Conservation (phyloP, 257 asterid species). For the Lantana camara region DNA sequence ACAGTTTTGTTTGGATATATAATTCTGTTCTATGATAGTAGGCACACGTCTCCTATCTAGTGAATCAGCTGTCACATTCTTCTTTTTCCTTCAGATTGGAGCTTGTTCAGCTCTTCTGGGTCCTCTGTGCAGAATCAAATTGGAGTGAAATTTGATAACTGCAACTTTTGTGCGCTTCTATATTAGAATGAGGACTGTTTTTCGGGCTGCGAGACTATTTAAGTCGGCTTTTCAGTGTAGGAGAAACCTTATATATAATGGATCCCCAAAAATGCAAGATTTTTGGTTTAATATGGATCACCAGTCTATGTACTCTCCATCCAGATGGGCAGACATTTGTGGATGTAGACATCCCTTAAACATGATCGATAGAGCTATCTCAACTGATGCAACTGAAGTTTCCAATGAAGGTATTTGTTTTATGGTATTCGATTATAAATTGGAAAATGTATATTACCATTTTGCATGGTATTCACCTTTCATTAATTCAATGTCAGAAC, state of each 20-base stretch:
- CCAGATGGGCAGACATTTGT: conserved; percentile 40
- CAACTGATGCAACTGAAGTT: conserved; percentile 52
- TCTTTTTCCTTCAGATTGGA: too few relatives aligned
- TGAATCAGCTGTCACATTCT: too few relatives aligned
- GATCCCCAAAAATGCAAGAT: conserved; percentile 33
- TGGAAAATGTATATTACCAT: not conserved
- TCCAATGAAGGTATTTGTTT: conserved; percentile 60
- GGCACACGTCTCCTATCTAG: too few relatives aligned
- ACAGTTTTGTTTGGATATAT: too few relatives aligned
- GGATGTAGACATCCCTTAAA: conserved; percentile 38
- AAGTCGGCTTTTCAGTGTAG: conserved; percentile 39
- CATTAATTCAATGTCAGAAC: conserved; percentile 43
- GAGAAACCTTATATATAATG: conserved; percentile 30
- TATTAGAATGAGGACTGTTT: conserved; percentile 52
- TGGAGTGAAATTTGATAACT: too few relatives aligned
- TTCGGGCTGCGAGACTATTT: conserved; percentile 53
- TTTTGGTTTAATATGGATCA: conserved; percentile 33
- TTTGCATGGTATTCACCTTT: conserved; percentile 25
- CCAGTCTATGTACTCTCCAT: conserved; percentile 32
- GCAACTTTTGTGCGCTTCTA: too few relatives aligned
- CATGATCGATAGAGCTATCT: conserved; percentile 46
- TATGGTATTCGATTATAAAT: too few relatives aligned
- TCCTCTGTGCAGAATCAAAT: too few relatives aligned
- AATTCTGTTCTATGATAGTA: too few relatives aligned
- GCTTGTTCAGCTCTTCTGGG: too few relatives aligned